Percentiles rank a stretch among this genome's conserved stretches.
These are phyloP conservation scores for Talaromyces wortmannii DNA, from an alignment of 495 filamentous ascomycete species.

Conservation along the genomic window DNA sequence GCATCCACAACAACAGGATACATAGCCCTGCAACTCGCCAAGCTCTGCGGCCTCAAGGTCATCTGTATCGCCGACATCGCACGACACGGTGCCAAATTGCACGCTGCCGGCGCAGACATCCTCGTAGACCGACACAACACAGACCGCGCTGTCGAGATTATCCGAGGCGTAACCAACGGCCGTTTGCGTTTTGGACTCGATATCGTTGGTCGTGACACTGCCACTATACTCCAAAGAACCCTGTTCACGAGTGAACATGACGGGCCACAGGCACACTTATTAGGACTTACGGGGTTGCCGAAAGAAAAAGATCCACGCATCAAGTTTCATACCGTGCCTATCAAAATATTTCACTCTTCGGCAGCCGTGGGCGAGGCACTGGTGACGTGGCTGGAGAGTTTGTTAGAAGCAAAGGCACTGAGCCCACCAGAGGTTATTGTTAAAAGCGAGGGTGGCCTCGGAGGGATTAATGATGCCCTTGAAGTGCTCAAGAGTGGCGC, in stretches of 20 bases:
- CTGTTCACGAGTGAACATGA: conserved; percentile 22
- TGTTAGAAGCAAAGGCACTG: conserved; percentile 42
- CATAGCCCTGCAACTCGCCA: conserved; percentile 53
- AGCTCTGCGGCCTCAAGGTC: conserved; percentile 48
- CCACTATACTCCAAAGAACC: conserved; percentile 39
- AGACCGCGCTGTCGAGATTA: conserved; percentile 52
- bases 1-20: conserved; percentile 57
- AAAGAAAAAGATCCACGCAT: conserved; percentile 40
- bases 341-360: conserved; percentile 62
- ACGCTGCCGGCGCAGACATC: conserved; percentile 46
- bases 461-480: conserved; percentile 54
- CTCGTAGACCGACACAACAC: conserved; percentile 56
- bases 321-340: conserved; percentile 53
- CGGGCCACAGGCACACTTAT: conserved; percentile 39
- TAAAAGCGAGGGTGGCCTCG: conserved; percentile 49
- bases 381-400: conserved; percentile 52
- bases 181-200: conserved; percentile 58
- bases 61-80: conserved; percentile 55
- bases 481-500: conserved; percentile 50
- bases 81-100: conserved; percentile 50
- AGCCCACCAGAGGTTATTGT: conserved; percentile 48
- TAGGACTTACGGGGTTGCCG: conserved; percentile 56
- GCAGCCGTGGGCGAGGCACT: conserved; percentile 47
- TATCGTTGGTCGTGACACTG: conserved; percentile 52
- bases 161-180: conserved; percentile 42